phyloP scores from a whole-genome alignment of 2,329 filamentous ascomycete species.

The Myriangium duriaei region DNA sequence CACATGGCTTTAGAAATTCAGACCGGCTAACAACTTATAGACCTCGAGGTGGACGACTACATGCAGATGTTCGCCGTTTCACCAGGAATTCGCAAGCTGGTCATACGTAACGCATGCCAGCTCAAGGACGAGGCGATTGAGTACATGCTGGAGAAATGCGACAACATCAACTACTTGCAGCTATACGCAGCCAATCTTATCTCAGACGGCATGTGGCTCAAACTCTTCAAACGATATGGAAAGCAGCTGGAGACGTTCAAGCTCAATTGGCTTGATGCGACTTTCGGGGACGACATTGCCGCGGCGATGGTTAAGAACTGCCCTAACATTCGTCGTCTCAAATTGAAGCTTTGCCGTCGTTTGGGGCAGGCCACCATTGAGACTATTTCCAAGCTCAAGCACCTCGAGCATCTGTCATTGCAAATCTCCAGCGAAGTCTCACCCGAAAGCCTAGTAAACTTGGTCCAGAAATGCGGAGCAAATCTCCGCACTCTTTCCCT shows the following conservation, averaged over 20 bases:
- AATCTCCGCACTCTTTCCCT: slow-evolving; percentile 68
- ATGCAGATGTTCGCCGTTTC: slow-evolving; percentile 67
- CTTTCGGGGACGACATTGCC: slow-evolving; percentile 63
- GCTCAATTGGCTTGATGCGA: slow-evolving; percentile 71
- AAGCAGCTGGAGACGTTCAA: slow-evolving; percentile 53
- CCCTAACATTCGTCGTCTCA: slow-evolving; percentile 59
- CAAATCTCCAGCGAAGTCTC: slow-evolving; percentile 48
- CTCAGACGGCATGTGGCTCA: slow-evolving; percentile 61
- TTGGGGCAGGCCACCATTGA: slow-evolving; percentile 54
- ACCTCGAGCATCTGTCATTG: slow-evolving; percentile 64
- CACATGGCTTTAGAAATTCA: no score
- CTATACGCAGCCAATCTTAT: slow-evolving; percentile 78
- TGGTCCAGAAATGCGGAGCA: slow-evolving; percentile 51
- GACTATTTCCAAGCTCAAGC: slow-evolving; percentile 47
- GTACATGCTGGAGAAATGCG: slow-evolving; percentile 63
- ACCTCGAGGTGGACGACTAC: slow-evolving; percentile 63
- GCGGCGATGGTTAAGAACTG: slow-evolving; percentile 50
- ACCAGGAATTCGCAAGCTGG: slow-evolving; percentile 55
- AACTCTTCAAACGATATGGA: slow-evolving; percentile 56
- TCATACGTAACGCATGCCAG: slow-evolving; percentile 75
- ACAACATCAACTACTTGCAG: slow-evolving; percentile 58
- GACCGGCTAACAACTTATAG: no score
- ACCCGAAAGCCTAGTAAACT: slow-evolving; percentile 44
- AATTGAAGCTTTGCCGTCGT: slow-evolving; percentile 68
- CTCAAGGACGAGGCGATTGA: slow-evolving; percentile 77